Percentiles rank a stretch among this genome's conserved stretches.
Conservation (phyloP, 192 early-diverging fungal species). For the Coemansia sp. region DNA sequence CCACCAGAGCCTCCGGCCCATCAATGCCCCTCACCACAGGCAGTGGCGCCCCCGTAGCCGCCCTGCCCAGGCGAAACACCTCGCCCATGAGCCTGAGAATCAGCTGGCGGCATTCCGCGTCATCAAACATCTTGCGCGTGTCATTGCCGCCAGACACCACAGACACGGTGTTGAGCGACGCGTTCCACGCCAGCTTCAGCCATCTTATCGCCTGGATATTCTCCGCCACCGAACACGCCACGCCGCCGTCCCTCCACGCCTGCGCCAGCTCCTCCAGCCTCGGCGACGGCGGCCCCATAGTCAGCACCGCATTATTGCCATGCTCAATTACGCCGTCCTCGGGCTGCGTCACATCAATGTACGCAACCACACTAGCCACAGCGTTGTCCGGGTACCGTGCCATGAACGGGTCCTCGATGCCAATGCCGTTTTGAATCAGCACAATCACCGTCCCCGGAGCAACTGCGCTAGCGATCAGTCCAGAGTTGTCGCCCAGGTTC, state of each 20-base stretch:
- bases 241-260: constrained; percentile 45
- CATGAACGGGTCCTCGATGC: constrained; percentile 59
- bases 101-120: constrained; percentile 47
- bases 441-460: constrained; percentile 56
- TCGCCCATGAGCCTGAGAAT: constrained; percentile 56
- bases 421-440: constrained; percentile 73
- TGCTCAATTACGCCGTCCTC: constrained; percentile 56
- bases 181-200: constrained; percentile 77
- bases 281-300: constrained; percentile 42
- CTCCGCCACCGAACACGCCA: constrained; percentile 38
- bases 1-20: constrained; percentile 37
- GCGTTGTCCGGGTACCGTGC: constrained; percentile 63
- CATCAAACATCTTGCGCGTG: constrained; percentile 56
- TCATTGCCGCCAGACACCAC: constrained; percentile 58
- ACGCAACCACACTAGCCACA: constrained; percentile 60
- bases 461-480: constrained; percentile 59
- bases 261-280: constrained; percentile 36
- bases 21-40: constrained; percentile 16
- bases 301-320: constrained; percentile 39
- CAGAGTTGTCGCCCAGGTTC: constrained; percentile 56
- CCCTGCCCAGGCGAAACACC: constrained; percentile 56
- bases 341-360: constrained; percentile 63
- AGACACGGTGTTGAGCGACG: constrained; percentile 66
- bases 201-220: constrained; percentile 66
- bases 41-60: constrained; percentile 38